Evolutionary conservation across 495 filamentous ascomycete genomes (phyloP).

Genomic region (Ramalina intermedia): DNA sequence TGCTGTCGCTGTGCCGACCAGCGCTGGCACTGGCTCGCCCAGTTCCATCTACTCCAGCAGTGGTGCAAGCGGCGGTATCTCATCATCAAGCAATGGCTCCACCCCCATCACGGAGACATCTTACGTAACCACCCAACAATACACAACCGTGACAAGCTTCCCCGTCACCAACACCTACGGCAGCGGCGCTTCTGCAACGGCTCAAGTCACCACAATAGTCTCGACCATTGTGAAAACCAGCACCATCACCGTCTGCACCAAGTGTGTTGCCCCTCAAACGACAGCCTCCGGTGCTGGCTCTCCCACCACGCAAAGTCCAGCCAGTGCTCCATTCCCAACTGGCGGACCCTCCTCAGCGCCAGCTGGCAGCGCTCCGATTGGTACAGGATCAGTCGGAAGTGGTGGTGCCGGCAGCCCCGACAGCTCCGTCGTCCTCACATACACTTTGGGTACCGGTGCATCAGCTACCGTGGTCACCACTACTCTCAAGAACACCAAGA

Average conservation of each 20-base stretch:
- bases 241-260: conserved; percentile 11
- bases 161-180: conserved; percentile 11
- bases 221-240: conserved; percentile 8
- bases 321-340: conserved; percentile 4
- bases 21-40: background rate
- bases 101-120: background rate
- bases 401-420: conserved; percentile 9
- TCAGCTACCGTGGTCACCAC: conserved; percentile 42
- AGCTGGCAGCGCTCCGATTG: background rate
- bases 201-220: conserved; percentile 2
- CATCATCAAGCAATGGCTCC: background rate
- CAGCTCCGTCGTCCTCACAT: conserved; percentile 36
- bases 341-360: background rate
- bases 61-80: background rate
- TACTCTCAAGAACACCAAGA: conserved; percentile 36
- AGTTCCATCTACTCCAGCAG: conserved; percentile 4
- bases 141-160: conserved; percentile 12
- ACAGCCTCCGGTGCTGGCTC: background rate
- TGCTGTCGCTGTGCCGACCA: background rate
- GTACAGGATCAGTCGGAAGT: background rate
- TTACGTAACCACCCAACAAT: conserved; percentile 5
- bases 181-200: conserved; percentile 5
- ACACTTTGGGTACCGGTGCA: conserved; percentile 40
- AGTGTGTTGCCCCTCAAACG: conserved; percentile 9
- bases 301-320: conserved; percentile 3